Evolutionary conservation across 345 rosid species (phyloP).

Genomic region (Ceriops decandra): DNA sequence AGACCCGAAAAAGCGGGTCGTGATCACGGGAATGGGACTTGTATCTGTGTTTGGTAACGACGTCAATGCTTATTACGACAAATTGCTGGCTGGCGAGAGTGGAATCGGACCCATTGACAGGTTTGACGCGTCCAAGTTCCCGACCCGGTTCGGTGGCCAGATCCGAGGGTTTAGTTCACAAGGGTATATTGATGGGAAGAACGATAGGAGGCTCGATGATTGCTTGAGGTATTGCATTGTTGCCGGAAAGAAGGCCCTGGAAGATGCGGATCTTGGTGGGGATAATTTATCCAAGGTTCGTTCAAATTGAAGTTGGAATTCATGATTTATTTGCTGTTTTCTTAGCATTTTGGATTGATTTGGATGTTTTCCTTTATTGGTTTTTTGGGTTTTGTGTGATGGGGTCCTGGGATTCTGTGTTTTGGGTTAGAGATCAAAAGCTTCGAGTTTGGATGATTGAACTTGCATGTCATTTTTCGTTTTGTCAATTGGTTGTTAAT

Average conservation of each 20-base stretch:
- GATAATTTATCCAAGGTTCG: conserved; percentile 64
- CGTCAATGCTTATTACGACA: conserved; percentile 75
- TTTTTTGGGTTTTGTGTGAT: neutral
- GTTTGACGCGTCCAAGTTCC: conserved; percentile 95
- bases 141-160: conserved; percentile 97
- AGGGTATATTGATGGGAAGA: conserved; percentile 95
- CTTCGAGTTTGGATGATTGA: neutral
- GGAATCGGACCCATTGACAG: conserved; percentile 88
- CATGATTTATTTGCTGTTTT: neutral
- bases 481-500: neutral
- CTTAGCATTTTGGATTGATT: neutral
- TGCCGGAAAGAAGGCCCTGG: conserved; percentile 93
- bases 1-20: conserved; percentile 94
- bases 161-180: conserved; percentile 78
- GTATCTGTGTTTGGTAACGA: conserved; percentile 97
- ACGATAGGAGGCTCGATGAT: conserved; percentile 91
- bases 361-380: neutral
- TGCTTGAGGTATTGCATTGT: conserved; percentile 97
- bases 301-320: neutral
- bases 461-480: neutral
- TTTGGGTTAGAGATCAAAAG: neutral
- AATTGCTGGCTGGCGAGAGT: conserved; percentile 83
- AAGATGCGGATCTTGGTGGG: conserved; percentile 83
- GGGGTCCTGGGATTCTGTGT: neutral
- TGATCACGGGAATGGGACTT: conserved; percentile 92